phyloP scores from a whole-genome alignment of 371 early-diverging fungal genomes.

The Zychaea mexicana region DNA sequence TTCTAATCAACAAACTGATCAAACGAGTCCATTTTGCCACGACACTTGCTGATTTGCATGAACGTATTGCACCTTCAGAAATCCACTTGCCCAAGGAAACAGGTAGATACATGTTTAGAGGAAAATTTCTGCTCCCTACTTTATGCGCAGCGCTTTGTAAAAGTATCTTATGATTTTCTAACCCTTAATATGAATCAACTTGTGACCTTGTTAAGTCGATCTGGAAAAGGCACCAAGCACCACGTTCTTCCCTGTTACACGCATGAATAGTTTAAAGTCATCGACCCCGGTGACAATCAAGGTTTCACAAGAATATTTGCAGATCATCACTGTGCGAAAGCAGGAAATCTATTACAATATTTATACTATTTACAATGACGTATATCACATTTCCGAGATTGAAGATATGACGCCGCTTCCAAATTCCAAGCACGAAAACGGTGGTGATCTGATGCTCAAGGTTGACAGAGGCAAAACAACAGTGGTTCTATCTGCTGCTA shows the following conservation, averaged over 20 bases:
- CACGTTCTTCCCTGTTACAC: constrained; percentile 65
- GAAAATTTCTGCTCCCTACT: too few relatives aligned
- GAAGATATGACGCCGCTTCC: constrained; percentile 68
- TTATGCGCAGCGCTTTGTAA: too few relatives aligned
- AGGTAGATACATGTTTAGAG: too few relatives aligned
- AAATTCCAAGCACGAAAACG: constrained; percentile 59
- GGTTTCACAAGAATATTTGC: constrained; percentile 81
- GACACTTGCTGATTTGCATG: constrained; percentile 65
- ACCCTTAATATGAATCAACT: too few relatives aligned
- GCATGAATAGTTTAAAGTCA: constrained; percentile 32
- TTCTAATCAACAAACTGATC: constrained; percentile 59
- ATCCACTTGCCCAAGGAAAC: constrained; percentile 77
- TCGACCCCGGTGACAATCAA: constrained; percentile 79
- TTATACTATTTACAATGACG: constrained; percentile 77
- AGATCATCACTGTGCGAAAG: constrained; percentile 71
- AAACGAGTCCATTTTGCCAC: constrained; percentile 67
- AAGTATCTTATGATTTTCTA: background rate
- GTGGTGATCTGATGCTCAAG: constrained; percentile 78
- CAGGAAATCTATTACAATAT: constrained; percentile 72
- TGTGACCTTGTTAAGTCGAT: constrained; percentile 44
- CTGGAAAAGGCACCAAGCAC: constrained; percentile 68
- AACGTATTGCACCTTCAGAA: constrained; percentile 69
- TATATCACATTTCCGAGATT: constrained; percentile 84
- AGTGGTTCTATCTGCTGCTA: constrained; percentile 74
- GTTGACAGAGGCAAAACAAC: constrained; percentile 69